phyloP scores from a whole-genome alignment of 768 basidiomycete species.

The Amanita fuliginea region DNA sequence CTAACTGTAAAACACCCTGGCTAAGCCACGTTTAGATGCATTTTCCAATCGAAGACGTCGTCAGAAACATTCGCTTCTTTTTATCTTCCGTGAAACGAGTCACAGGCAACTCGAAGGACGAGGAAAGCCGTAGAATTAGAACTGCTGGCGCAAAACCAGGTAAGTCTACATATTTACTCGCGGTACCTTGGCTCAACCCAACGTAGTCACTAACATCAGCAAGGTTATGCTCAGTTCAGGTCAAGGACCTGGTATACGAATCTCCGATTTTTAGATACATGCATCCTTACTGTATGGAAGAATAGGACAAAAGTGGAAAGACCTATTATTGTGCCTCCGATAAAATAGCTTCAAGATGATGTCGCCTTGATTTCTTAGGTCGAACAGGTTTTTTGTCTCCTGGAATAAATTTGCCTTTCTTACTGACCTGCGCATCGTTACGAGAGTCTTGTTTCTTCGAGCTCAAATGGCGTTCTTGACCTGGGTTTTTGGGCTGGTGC shows the following conservation, averaged over 20 bases:
- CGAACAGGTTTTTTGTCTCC: not conserved
- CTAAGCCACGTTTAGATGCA: slow-evolving; percentile 38
- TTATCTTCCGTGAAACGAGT: slow-evolving; percentile 62
- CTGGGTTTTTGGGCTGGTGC: slow-evolving; percentile 70
- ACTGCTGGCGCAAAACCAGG: slow-evolving; percentile 37
- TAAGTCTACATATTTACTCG: slow-evolving; percentile 11
- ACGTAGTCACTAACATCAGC: slow-evolving; percentile 60
- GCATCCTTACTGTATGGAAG: not conserved
- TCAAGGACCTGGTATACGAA: slow-evolving; percentile 82
- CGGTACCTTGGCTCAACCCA: slow-evolving; percentile 3
- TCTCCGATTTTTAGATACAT: slow-evolving; percentile 55
- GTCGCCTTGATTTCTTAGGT: not conserved
- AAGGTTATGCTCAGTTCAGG: slow-evolving; percentile 78
- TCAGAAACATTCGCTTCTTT: slow-evolving; percentile 72
- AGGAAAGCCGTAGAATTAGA: slow-evolving; percentile 29
- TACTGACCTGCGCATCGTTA: not conserved
- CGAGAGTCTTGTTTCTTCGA: slow-evolving; percentile 1
- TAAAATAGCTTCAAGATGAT: not conserved
- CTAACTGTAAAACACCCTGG: not conserved
- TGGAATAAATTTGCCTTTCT: not conserved
- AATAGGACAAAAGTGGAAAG: not conserved
- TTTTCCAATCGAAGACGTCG: slow-evolving; percentile 66
- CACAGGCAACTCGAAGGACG: slow-evolving; percentile 58
- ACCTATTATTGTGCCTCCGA: not conserved
- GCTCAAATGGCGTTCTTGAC: slow-evolving; percentile 50